phyloP scores from a whole-genome alignment of 805 yeast genomes.

The Candida patagonica region DNA sequence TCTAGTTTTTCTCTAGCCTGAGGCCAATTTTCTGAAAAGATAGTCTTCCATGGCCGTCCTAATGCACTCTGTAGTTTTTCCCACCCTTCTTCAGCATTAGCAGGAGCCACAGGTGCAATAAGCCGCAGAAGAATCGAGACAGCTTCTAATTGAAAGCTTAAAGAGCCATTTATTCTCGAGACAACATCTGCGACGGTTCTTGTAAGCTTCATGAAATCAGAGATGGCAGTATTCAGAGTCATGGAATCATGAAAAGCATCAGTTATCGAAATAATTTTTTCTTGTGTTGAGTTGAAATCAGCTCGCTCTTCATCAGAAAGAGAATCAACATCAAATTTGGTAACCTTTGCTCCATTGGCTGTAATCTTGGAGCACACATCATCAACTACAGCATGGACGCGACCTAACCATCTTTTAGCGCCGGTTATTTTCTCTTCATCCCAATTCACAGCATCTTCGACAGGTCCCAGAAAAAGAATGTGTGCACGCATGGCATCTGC shows the following conservation, averaged over 20 bases:
- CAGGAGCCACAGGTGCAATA: constrained; percentile 76
- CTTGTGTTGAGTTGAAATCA: constrained; percentile 50
- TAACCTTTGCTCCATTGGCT: neutral
- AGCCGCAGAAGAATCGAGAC: constrained; percentile 48
- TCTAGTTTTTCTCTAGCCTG: constrained; percentile 27
- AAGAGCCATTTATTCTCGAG: constrained; percentile 30
- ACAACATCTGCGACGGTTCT: constrained; percentile 36
- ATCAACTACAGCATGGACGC: constrained; percentile 33
- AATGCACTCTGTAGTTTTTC: constrained; percentile 34
- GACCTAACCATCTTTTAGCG: constrained; percentile 73
- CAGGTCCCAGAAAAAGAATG: constrained; percentile 84
- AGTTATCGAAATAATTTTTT: constrained; percentile 40
- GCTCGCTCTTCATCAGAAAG: constrained; percentile 38
- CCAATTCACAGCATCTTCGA: constrained; percentile 77
- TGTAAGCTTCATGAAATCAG: constrained; percentile 83
- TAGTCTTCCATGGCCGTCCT: constrained; percentile 35
- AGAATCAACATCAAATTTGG: neutral
- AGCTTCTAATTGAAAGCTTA: constrained; percentile 38
- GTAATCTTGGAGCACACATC: constrained; percentile 2
- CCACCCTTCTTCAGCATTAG: constrained; percentile 76
- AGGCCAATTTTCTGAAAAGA: constrained; percentile 65
- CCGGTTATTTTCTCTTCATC: constrained; percentile 83
- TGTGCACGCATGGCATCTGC: constrained; percentile 95
- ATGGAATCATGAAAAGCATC: constrained; percentile 49
- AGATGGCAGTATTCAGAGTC: constrained; percentile 74